Evolutionary conservation across 495 filamentous ascomycete species (phyloP), one percentile per base, ranked within the genome.

Genomic region (Ramalina intermedia): DNA sequence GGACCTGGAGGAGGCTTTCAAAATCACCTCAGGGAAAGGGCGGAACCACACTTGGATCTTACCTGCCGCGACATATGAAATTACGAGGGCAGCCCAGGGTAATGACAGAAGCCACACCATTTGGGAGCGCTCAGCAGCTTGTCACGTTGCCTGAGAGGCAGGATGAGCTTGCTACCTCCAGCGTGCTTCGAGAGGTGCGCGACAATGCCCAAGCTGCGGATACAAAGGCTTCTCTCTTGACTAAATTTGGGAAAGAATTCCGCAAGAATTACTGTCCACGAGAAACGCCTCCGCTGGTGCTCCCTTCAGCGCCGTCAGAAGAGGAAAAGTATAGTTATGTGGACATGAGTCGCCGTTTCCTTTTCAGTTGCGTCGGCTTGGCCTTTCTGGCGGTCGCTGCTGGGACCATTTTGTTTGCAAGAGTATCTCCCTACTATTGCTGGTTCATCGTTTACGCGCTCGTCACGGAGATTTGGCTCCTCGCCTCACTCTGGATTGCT

Each of bases 301-400:
- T 60, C n/a, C 59, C 58, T 8, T 47, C 37, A 1, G 56, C 48
- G n/a, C 55, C 58, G 13, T 52, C 48, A 7, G 55, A 62, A 29
- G 49, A 60, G 47, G 58, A 62, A 37, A 62, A 62, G 40, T 58
- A 55, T 37, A 37, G 40, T 33, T 58, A 60, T 39, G 16, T 61
- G 13, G 49, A 53, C 26, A 61, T 54, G 23, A 56, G 55, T 35
- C 58, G 59, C 3, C 20, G 50, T n/a, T 49, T 46, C 4, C 41
- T 62, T 20, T 51, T 61, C 20, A 36, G 48, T 13, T 45, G 55
- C 18, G 55, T 50, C 14, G 43, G 56, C n/a, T 52, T 58, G 24
- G 53, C 55, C 11, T 53, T 60, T 41, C 39, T 58, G n/a, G 45
- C 47, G 27, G 46, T 63, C 16, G 61, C 56, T 7, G 56, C 47